Evolutionary conservation across 164 flowering plant species (phyloP), one percentile per base, ranked within the genome.

Genomic region (Brasenia schreberi): DNA sequence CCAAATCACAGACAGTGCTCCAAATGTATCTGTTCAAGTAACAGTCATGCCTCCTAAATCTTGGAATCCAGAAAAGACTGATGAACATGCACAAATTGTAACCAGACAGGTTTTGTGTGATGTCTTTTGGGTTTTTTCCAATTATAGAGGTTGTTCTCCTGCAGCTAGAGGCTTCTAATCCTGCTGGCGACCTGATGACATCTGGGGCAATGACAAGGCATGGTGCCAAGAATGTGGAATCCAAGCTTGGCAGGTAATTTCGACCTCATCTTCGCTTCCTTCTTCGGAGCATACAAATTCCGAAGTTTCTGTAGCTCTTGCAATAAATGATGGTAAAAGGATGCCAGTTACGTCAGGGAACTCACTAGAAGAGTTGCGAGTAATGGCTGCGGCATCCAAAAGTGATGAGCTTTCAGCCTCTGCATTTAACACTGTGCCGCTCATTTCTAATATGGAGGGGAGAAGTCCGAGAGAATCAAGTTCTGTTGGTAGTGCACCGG

Each of bases 1-100:
- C n/a, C n/a, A n/a, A n/a, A n/a, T n/a, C n/a, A n/a, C n/a, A n/a
- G n/a, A n/a, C n/a, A n/a, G n/a, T n/a, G n/a, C n/a, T n/a, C n/a
- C n/a, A n/a, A n/a, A n/a, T 6, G 52, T 11, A 44, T 44, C 52
- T 44, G 63, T 73, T 49, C 78, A 74, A 72, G 90, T 81, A 52
- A 80, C 85, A 18, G 78, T 82, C 9, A 85, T 79, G 72, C 52
- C 52, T 6, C 52, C 52, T 6, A 44, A 6, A 44, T 6, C 7
- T 44, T 44, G 7, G 10, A 6, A 6, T 44, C 52, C 52, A 44
- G 52, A 11, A 44, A 44, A 44, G 10, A 11, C 10, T 44, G 52
- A 11, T 53, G 62, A 59, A n/a, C n/a, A n/a, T n/a, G n/a, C n/a
- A n/a, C n/a, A n/a, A n/a, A n/a, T n/a, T n/a, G n/a, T n/a, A n/a